A percentile compares a stretch with the other conserved stretches of the same genome.
phyloP scores from a whole-genome alignment of 768 basidiomycete species.

The Boletus sensibilis region DNA sequence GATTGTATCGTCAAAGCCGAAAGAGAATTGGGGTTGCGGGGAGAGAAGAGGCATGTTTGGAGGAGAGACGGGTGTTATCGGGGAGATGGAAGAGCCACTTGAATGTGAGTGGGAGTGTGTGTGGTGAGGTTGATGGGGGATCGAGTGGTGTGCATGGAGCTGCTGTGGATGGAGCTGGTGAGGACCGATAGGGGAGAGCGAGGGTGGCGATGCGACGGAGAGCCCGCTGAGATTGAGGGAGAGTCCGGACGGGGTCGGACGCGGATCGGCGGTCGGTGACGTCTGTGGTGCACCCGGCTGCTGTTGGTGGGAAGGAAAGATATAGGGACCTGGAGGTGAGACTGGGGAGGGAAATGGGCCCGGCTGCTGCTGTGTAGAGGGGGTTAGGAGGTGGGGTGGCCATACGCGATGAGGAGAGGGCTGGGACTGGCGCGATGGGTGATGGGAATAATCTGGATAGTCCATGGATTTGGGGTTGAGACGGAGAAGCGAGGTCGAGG shows the following conservation, averaged over 20 bases:
- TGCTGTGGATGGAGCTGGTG: slow-evolving; percentile 59
- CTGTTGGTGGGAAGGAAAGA: slow-evolving; percentile 23
- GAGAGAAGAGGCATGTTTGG: slow-evolving; percentile 43
- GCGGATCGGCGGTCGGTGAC: slow-evolving; percentile 14
- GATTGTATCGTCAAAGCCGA: slow-evolving; percentile 47
- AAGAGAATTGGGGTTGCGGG: slow-evolving; percentile 44
- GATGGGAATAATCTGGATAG: slow-evolving; percentile 33
- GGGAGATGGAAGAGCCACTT: slow-evolving; percentile 38
- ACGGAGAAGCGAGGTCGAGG: background rate
- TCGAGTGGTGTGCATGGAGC: slow-evolving; percentile 51
- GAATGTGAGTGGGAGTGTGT: slow-evolving; percentile 26
- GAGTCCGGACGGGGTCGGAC: slow-evolving; percentile 41
- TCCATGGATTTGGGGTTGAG: slow-evolving; percentile 23
- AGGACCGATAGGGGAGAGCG: slow-evolving; percentile 60
- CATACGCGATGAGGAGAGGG: slow-evolving; percentile 32
- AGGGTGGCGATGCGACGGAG: slow-evolving; percentile 63
- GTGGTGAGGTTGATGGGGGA: slow-evolving; percentile 24
- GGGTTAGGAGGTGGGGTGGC: slow-evolving; percentile 19
- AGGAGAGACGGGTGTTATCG: slow-evolving; percentile 60
- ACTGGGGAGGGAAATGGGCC: slow-evolving; percentile 27
- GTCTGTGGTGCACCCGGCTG: slow-evolving; percentile 13
- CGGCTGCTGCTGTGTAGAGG: slow-evolving; percentile 3
- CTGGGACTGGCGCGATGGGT: slow-evolving; percentile 32
- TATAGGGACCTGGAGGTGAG: slow-evolving; percentile 22
- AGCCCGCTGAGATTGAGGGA: slow-evolving; percentile 69